These are phyloP conservation scores for Populus hybrid DNA, from an alignment of 441 rosid species.

Conservation along the genomic window DNA sequence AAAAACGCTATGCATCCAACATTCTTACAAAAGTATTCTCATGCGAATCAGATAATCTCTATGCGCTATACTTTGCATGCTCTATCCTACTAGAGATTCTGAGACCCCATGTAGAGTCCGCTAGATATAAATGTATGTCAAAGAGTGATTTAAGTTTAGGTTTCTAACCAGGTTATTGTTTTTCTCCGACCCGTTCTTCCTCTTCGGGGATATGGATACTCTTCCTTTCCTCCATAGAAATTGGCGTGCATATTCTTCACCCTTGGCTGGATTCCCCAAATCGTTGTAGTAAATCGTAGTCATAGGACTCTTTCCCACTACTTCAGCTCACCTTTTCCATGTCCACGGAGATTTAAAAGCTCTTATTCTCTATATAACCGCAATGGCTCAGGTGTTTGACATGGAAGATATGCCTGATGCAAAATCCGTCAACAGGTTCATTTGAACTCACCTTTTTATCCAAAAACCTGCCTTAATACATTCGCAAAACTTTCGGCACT, in stretches of 20 bases:
- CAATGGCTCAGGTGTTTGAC: conserved; percentile 65
- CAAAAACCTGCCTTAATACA: background rate
- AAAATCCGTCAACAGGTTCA: conserved; percentile 12
- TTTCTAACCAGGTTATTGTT: conserved; percentile 52
- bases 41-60: background rate
- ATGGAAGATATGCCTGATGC: conserved; percentile 70
- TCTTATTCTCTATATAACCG: conserved; percentile 63
- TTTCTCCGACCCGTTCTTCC: conserved; percentile 76
- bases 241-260: conserved; percentile 48
- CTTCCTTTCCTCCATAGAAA: conserved; percentile 71
- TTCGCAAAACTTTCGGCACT: background rate
- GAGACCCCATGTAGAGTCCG: background rate
- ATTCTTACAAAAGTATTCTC: background rate
- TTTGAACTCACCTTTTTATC: background rate
- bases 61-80: background rate
- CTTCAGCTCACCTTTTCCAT: conserved; percentile 51
- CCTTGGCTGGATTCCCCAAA: conserved; percentile 74
- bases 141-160: background rate
- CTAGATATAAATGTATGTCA: background rate
- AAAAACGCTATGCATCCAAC: background rate
- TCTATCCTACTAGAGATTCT: background rate
- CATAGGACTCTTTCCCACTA: conserved; percentile 96
- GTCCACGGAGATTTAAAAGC: conserved; percentile 53
- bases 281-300: conserved; percentile 82
- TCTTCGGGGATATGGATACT: conserved; percentile 81